These are phyloP conservation scores for Rhododendron vialii DNA, from an alignment of 148 eudicot species.

Conservation along the genomic window DNA sequence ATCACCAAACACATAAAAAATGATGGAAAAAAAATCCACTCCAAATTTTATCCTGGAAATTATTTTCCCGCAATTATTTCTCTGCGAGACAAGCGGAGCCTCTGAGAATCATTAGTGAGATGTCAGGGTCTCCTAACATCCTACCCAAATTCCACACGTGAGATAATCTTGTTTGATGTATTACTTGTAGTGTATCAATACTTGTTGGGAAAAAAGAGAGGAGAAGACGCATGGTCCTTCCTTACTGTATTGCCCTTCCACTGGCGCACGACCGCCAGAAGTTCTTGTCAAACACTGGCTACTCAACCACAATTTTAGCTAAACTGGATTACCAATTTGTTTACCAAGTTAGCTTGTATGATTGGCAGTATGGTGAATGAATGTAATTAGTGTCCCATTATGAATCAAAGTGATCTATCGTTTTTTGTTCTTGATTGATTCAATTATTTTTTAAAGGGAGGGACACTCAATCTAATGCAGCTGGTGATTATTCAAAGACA, in stretches of 20 bases:
- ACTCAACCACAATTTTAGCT: neutral
- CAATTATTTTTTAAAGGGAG: neutral
- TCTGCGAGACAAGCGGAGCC: neutral
- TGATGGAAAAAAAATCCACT: neutral
- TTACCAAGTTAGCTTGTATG: neutral
- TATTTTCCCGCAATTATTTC: neutral
- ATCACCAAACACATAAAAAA: neutral
- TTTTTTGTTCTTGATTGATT: neutral
- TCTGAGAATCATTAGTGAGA: neutral
- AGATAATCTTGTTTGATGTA: neutral
- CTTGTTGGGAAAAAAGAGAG: neutral
- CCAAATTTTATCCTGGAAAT: neutral
- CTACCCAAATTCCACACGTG: neutral
- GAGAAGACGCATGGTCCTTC: neutral
- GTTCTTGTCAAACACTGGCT: neutral
- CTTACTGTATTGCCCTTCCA: neutral
- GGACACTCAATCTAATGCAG: conserved; percentile 7
- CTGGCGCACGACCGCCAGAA: neutral
- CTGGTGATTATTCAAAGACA: conserved; percentile 6
- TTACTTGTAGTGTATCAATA: neutral
- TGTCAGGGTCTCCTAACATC: neutral
- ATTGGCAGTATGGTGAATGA: neutral
- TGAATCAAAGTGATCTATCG: neutral
- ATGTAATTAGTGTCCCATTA: neutral
- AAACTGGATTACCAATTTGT: neutral